Base-by-base conservation (phyloP, 202 grass and related monocot species). In the Panicum virgatum region DNA sequence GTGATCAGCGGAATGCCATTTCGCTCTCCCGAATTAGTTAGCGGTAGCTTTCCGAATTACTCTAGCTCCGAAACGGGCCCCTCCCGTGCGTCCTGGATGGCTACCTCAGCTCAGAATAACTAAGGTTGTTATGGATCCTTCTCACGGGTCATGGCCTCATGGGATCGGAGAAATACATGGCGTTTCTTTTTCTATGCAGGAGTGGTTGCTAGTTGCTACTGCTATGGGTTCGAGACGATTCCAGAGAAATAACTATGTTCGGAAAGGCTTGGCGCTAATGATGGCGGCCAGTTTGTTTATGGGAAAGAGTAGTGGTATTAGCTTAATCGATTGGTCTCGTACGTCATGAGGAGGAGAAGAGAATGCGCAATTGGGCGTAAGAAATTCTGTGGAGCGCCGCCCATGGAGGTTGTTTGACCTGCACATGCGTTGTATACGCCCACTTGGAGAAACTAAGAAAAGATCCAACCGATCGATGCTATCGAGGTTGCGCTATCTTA, bases 221-320 rank as follows among this genome's bases (percentile, higher is more conserved):
- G 71, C 51, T 42, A 40, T 6, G 70, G 6, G 73, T 89, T 89
- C 73, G 42, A 82, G 78, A 86, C 44, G 69, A 34, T 89, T 89
- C 77, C 11, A 66, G 72, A 58, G 46, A 34, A 66, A 66, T 81
- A 85, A 78, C 87, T 82, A 73, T 30, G 73, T 78, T 86, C 82
- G 66, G 66, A 78, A 89, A 79, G 48, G 72, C 23, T 16, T 54
- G 75, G 51, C 58, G 65, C 77, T 16, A 59, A 66, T 34, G 58
- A 72, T 66, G 9, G 82, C 64, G 64, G 4, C 63, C 15, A 8
- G 36, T 23, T 89, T 85, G 56, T 85, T 76, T 89, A 80, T 62
- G 23, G 13, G 7, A 34, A 76, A 32, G 14, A 19, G 32, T 25
- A 15, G 42, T 16, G 62, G 4, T 34, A 26, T 43, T 82, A 42